Evolutionary conservation across 2,329 filamentous ascomycete genomes (phyloP), one percentile per base, ranked within the genome.

Genomic region (Exophiala sp.): DNA sequence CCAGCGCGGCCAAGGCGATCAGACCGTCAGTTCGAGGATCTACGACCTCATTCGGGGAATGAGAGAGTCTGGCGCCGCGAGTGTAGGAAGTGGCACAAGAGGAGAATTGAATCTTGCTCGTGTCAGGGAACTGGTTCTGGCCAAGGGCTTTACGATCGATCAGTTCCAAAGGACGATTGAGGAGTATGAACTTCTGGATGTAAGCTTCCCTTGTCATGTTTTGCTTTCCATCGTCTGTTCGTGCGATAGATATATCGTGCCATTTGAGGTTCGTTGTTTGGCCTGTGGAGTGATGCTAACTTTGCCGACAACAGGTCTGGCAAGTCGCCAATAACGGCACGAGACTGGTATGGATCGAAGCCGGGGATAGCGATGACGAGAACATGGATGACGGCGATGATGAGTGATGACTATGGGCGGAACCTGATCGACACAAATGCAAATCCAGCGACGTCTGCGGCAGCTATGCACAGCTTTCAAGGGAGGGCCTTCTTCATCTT

Each of bases 91-190:
- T 27, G 73, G 74, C 46, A 76, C 78, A 22, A 60, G 79, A 60
- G 74, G 86, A 16, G 90, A 96, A 69, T 72, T 98, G 62, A 93
- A 85, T 68, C 79, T 98, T 74, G 80, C 86, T 59, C 86, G 88
- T 69, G 88, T 98, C 53, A 81, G 90, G 66, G 90, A 96, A 69
- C 75, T 93, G 58, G 89, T 98, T 23, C 77, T 97, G 62, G 93
- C 90, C 46, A 96, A 95, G 78, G 93, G 93, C 2, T 98, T 96
- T 69, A 98, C 91, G 0, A 85, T 89, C 58, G 88, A 97, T 68
- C 90, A 98, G 69, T 89, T 95, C 72, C 77, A 86, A 63, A 79
- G 80, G 60, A 85, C 90, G 16, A 76, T 98, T 65, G 85, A 95
- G 56, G 91, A 95, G 73, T 97, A 98, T 70, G 83, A 87, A 2